These are phyloP conservation scores for Neurospora crassa DNA, from an alignment of 2,329 filamentous ascomycete genomes.

Conservation along the genomic window DNA sequence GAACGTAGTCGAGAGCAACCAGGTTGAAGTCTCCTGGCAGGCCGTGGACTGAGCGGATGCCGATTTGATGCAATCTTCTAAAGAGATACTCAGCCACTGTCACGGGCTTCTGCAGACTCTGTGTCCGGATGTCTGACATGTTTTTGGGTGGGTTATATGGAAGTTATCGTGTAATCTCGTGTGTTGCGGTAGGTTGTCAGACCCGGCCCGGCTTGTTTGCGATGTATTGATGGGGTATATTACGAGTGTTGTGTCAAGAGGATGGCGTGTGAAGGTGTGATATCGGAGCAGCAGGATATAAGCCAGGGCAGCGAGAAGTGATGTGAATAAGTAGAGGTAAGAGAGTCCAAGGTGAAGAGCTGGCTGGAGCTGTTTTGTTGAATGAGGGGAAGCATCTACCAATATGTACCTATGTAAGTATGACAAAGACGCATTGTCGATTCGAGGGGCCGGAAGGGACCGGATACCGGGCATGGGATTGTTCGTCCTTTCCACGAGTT, in stretches of 20 bases:
- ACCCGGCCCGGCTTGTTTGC: not conserved
- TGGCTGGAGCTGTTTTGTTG: not conserved
- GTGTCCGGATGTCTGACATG: slow-evolving; percentile 30
- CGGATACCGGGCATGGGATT: not conserved
- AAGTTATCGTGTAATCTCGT: not conserved
- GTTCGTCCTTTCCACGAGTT: not conserved
- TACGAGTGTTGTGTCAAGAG: too few species aligned
- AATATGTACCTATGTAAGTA: not conserved
- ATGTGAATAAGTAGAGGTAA: not conserved
- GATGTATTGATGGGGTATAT: not conserved
- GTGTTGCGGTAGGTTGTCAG: not conserved
- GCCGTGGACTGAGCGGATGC: slow-evolving; percentile 56
- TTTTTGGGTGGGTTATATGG: not conserved
- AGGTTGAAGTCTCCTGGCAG: slow-evolving; percentile 69
- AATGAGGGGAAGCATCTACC: not conserved
- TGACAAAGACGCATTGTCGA: not conserved
- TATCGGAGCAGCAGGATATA: not conserved
- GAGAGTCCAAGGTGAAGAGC: not conserved
- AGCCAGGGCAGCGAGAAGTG: not conserved
- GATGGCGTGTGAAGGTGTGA: not conserved
- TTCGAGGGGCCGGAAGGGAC: not conserved
- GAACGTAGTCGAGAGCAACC: slow-evolving; percentile 56
- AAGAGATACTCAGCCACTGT: slow-evolving; percentile 58
- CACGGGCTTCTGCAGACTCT: slow-evolving; percentile 37
- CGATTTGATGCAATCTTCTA: slow-evolving; percentile 51